A percentile compares a stretch with the other conserved stretches of the same genome.
These are phyloP conservation scores for Mortierella sp. DNA, from an alignment of 371 early-diverging fungal species.

Conservation along the genomic window DNA sequence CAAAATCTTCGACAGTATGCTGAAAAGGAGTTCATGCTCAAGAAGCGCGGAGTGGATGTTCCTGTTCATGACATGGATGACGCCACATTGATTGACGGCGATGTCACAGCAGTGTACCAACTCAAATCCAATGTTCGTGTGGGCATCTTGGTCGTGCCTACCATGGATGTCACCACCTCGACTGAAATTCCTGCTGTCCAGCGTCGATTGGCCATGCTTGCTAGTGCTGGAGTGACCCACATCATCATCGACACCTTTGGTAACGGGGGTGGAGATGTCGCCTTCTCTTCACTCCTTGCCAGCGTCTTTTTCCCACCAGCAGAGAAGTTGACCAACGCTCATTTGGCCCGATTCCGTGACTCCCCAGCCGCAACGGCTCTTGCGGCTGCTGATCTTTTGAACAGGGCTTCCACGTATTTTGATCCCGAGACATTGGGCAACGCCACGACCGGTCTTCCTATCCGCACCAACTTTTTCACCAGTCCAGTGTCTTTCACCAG, in stretches of 20 bases:
- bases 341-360: conserved; percentile 11
- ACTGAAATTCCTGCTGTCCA: conserved; percentile 11
- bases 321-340: conserved; percentile 1
- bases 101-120: conserved; percentile 29
- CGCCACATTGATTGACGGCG: conserved; percentile 16
- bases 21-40: neutral
- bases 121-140: conserved; percentile 26
- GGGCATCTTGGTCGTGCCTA: conserved; percentile 16
- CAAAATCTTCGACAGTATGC: neutral
- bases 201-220: neutral
- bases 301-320: conserved; percentile 26
- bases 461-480: conserved; percentile 11
- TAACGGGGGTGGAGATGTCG: conserved; percentile 22
- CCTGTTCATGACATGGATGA: conserved; percentile 5
- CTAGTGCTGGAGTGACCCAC: conserved; percentile 15
- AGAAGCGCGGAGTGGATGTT: conserved; percentile 5
- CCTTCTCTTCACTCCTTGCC: conserved; percentile 3
- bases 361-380: neutral
- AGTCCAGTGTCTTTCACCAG: neutral
- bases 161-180: neutral
- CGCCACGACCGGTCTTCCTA: neutral
- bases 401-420: neutral
- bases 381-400: conserved; percentile 8
- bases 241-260: conserved; percentile 26
- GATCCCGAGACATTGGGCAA: conserved; percentile 1